Percentiles rank a stretch among this genome's conserved stretches.
These are phyloP conservation scores for Boletus pseudopeckii DNA, from an alignment of 768 basidiomycete species.

Conservation along the genomic window DNA sequence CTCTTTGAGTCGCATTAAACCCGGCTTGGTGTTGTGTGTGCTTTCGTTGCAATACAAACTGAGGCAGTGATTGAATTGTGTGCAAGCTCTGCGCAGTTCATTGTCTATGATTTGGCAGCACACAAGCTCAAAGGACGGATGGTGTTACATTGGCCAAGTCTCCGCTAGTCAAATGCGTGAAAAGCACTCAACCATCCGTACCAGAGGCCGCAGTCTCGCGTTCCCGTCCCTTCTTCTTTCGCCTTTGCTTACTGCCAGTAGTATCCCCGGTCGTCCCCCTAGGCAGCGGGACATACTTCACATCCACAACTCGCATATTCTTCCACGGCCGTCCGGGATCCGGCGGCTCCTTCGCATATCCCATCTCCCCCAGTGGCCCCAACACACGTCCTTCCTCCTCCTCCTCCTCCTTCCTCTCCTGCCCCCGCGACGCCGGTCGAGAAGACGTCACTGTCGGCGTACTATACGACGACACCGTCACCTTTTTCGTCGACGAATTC, in stretches of 20 bases:
- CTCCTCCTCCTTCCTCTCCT: conserved; percentile 31
- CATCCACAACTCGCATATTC: conserved; percentile 35
- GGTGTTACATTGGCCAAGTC: neutral
- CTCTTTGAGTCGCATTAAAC: too few species aligned
- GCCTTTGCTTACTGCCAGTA: neutral
- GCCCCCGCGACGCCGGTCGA: conserved; percentile 34
- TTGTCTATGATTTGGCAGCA: too few species aligned
- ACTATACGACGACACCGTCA: conserved; percentile 52
- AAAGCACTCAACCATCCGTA: neutral
- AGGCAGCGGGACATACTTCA: conserved; percentile 37
- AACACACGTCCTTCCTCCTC: conserved; percentile 37
- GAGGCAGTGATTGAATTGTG: neutral
- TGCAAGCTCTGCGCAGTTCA: rapidly evolving
- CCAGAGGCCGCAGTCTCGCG: neutral
- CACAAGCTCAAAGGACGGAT: neutral
- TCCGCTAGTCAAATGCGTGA: neutral
- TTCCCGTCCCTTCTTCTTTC: conserved; percentile 2
- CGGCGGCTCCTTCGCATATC: conserved; percentile 28
- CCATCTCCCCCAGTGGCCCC: conserved; percentile 37
- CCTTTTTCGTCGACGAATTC: conserved; percentile 47
- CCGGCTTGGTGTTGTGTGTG: neutral
- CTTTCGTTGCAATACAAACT: neutral
- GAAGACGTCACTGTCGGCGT: conserved; percentile 32
- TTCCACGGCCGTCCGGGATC: conserved; percentile 41
- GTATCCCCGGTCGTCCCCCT: neutral